Evolutionary conservation across 2,329 filamentous ascomycete genomes (phyloP), one percentile per base, ranked within the genome.

Genomic region (Epichloe baconii): DNA sequence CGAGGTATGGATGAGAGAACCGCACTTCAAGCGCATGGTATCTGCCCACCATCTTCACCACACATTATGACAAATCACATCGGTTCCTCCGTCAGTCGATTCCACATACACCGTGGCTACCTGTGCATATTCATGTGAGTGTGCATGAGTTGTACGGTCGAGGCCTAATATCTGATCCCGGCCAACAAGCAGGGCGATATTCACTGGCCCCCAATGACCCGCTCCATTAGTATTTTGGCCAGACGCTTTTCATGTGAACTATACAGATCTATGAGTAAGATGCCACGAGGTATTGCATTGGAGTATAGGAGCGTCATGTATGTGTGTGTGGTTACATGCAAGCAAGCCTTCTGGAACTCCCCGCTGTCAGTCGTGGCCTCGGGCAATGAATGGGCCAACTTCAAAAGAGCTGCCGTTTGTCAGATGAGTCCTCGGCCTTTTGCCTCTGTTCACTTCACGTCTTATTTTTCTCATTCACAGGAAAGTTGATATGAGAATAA

Each of bases 271-370:
- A 50, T 31, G 35, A 43, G 44, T 26, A 19, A n/a, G 44, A 31
- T 36, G 36, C 49, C 49, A 42, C 49, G 49, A 50, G 43, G 21
- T 42, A 40, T 40, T 50, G 43, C 42, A 40, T 35, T 34, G 23
- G 23, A 38, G n/a, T 41, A 19, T 41, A 46, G 37, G 42, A 31
- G 34, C 23, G 34, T 44, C 43, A 46, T 43, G 31, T 49, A 17
- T 46, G n/a, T 46, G 17, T 45, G 42, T 46, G 37, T 50, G 49
- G 49, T 50, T 50, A 50, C 49, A 50, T 46, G 42, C 42, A 46
- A 50, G 8, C 23, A 8, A 31, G 37, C 36, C 35, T 26, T 19
- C 26, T 38, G 48, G 36, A 49, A 2, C 41, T 46, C 36, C 14
- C 35, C 15, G 48, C 43, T 40, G 17, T n/a, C 43, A 46, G 31